These are phyloP conservation scores for Xylariomycetidae sp. DNA, from an alignment of 2,329 filamentous ascomycete species.

Conservation along the genomic window DNA sequence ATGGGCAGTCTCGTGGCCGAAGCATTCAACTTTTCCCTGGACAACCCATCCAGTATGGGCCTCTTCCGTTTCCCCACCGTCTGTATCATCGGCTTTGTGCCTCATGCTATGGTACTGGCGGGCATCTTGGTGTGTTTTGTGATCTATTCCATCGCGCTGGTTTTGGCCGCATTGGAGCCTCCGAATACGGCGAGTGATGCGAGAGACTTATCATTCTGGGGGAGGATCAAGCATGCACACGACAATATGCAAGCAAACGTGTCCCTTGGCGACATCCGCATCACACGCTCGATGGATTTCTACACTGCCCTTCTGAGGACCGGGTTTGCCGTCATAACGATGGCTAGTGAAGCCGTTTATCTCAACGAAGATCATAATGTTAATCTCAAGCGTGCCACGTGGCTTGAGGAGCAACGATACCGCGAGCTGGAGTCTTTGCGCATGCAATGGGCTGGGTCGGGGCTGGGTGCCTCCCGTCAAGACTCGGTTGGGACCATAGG, in stretches of 20 bases:
- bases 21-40: slow-evolving; percentile 54
- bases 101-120: slow-evolving; percentile 77
- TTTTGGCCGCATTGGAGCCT: slow-evolving; percentile 66
- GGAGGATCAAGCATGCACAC: slow-evolving; percentile 66
- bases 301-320: slow-evolving; percentile 84
- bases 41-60: slow-evolving; percentile 56
- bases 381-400: slow-evolving; percentile 69
- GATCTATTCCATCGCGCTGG: slow-evolving; percentile 73
- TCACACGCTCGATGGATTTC: slow-evolving; percentile 88
- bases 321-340: slow-evolving; percentile 83
- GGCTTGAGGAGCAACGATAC: slow-evolving; percentile 84
- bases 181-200: slow-evolving; percentile 38
- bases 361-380: slow-evolving; percentile 81
- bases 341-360: slow-evolving; percentile 93
- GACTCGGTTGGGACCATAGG: slow-evolving; percentile 50
- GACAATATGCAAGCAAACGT: slow-evolving; percentile 89
- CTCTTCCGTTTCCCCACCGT: slow-evolving; percentile 87
- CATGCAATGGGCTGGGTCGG: slow-evolving; percentile 43
- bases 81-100: slow-evolving; percentile 90
- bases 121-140: slow-evolving; percentile 70
- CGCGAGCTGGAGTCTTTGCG: slow-evolving; percentile 64
- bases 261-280: slow-evolving; percentile 71
- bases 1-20: slow-evolving; percentile 82
- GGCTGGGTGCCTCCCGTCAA: slow-evolving; percentile 40
- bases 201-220: slow-evolving; percentile 37